These are phyloP conservation scores for Thermochaetoides thermophila DNA, from an alignment of 495 filamentous ascomycete species.

Conservation along the genomic window DNA sequence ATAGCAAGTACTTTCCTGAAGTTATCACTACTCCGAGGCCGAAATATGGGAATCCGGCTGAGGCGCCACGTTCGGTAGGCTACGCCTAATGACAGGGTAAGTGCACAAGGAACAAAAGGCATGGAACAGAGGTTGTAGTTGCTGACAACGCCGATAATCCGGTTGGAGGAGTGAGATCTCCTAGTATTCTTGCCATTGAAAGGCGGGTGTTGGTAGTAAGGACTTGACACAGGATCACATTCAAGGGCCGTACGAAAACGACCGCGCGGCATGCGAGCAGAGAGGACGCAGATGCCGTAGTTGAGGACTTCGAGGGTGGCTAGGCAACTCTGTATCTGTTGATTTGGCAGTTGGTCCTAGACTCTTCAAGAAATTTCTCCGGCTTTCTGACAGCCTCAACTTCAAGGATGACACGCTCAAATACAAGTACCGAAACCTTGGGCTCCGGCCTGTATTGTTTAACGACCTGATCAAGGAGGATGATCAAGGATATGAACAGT, in stretches of 20 bases:
- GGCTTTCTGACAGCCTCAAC: no score
- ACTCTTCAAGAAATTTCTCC: not conserved
- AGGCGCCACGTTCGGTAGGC: constrained; percentile 58
- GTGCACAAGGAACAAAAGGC: constrained; percentile 53
- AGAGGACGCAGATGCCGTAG: constrained; percentile 52
- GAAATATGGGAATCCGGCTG: constrained; percentile 47
- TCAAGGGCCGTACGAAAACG: constrained; percentile 14
- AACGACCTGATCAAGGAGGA: no score
- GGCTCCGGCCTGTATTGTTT: no score
- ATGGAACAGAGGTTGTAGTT: constrained; percentile 38
- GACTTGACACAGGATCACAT: constrained; percentile 11
- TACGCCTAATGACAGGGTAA: constrained; percentile 52
- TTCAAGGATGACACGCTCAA: no score
- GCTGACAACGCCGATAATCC: constrained; percentile 46
- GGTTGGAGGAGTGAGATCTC: constrained; percentile 47
- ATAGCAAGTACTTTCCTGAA: constrained; percentile 43
- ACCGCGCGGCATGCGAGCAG: constrained; percentile 24
- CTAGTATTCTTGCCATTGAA: constrained; percentile 42
- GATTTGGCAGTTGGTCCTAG: no score
- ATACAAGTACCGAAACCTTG: no score
- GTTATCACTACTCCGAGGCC: constrained; percentile 42
- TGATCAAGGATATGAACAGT: no score
- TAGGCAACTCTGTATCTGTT: no score
- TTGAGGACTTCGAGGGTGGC: constrained; percentile 55
- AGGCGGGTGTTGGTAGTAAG: constrained; percentile 29